A percentile compares a stretch with the other conserved stretches of the same genome.
Conservation (phyloP, 441 rosid species). For the Kokia cookei region DNA sequence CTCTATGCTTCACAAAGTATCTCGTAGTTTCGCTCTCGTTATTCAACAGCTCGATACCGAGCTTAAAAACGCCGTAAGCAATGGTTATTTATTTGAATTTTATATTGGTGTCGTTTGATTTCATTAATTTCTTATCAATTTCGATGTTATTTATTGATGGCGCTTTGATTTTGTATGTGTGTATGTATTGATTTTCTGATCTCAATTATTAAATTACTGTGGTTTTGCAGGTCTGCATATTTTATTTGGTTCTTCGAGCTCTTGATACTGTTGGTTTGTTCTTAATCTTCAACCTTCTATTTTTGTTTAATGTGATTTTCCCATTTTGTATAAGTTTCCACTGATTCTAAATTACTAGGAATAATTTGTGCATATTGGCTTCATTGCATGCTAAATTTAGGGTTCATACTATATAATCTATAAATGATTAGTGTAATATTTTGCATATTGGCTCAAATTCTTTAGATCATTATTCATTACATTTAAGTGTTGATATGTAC, state of each 20-base stretch:
- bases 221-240: slow-evolving; percentile 73
- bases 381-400: not conserved
- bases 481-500: not conserved
- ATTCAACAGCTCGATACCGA: slow-evolving; percentile 79
- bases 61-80: slow-evolving; percentile 82
- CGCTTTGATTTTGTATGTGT: too few relatives aligned
- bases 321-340: not conserved
- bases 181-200: not conserved
- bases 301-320: not conserved
- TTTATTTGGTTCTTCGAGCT: slow-evolving; percentile 94
- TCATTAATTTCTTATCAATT: not conserved
- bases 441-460: not conserved
- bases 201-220: not conserved
- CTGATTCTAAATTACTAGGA: not conserved
- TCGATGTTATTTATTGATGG: not conserved
- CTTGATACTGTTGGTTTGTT: slow-evolving; percentile 94
- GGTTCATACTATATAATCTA: not conserved
- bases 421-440: not conserved
- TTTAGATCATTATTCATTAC: not conserved
- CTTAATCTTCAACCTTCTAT: slow-evolving; percentile 9
- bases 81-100: not conserved
- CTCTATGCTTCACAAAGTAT: slow-evolving; percentile 82
- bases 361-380: not conserved
- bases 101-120: not conserved
- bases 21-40: slow-evolving; percentile 81